Evolutionary conservation across 2,329 filamentous ascomycete genomes (phyloP).

Genomic region (Aspergillus ochraceus): DNA sequence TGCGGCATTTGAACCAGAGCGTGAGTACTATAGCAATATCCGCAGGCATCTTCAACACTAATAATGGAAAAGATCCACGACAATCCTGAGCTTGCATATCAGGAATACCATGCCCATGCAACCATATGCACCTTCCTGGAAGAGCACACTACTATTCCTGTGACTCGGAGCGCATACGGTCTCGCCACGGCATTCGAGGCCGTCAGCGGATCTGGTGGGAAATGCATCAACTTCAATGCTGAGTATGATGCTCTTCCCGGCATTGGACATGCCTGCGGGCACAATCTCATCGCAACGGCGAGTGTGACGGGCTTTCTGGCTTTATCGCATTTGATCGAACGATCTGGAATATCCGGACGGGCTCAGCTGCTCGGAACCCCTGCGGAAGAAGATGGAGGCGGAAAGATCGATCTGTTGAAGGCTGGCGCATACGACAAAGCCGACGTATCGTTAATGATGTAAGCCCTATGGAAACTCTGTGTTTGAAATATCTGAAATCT

Average conservation of each 20-base stretch:
- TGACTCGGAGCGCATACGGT: constrained; percentile 17
- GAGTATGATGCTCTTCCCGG: constrained; percentile 25
- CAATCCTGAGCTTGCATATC: constrained; percentile 21
- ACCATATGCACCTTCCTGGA: constrained; percentile 16
- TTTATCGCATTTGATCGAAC: constrained; percentile 8
- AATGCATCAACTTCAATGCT: constrained; percentile 18
- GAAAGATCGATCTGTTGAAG: constrained; percentile 15
- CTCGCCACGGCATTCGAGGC: neutral
- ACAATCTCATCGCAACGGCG: constrained; percentile 24
- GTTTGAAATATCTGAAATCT: neutral
- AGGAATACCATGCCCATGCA: constrained; percentile 20
- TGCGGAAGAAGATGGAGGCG: constrained; percentile 19
- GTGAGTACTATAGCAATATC: neutral
- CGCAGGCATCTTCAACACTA: neutral
- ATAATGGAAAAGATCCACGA: constrained; percentile 11
- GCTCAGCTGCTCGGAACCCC: constrained; percentile 18
- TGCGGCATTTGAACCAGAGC: neutral
- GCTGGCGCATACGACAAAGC: constrained; percentile 15
- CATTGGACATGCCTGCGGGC: constrained; percentile 25
- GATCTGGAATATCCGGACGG: neutral
- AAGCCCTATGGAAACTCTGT: neutral
- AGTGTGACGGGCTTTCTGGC: constrained; percentile 16
- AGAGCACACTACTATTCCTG: constrained; percentile 6
- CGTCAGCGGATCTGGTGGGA: constrained; percentile 1
- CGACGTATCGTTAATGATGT: constrained; percentile 13